A percentile compares a stretch with the other conserved stretches of the same genome.
Evolutionary conservation across 257 asterid genomes (phyloP).

Genomic region (Scutellaria minor): DNA sequence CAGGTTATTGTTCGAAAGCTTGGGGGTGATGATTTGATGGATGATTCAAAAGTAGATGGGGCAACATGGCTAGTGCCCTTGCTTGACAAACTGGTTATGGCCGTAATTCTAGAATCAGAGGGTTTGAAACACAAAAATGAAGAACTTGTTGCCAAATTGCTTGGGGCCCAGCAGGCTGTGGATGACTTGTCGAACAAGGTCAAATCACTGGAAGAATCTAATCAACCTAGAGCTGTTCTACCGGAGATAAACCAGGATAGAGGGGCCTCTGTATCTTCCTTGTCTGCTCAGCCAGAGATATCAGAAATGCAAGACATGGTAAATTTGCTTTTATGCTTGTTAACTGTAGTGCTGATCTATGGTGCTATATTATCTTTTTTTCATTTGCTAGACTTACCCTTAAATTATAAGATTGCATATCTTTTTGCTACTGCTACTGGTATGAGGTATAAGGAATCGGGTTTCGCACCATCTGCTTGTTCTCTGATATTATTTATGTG

Average conservation of each 20-base stretch:
- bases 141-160: conserved; percentile 73
- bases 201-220: conserved; percentile 70
- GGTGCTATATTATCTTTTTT: background rate
- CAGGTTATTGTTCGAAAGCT: conserved; percentile 60
- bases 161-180: conserved; percentile 60
- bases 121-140: conserved; percentile 62
- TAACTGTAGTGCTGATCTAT: conserved; percentile 14
- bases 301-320: conserved; percentile 92
- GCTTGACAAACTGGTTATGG: conserved; percentile 66
- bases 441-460: background rate
- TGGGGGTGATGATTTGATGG: conserved; percentile 66
- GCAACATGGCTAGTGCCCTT: conserved; percentile 50
- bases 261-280: conserved; percentile 54
- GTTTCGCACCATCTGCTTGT: background rate
- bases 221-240: conserved; percentile 45
- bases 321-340: conserved; percentile 38
- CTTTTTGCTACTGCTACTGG: background rate
- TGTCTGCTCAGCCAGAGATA: conserved; percentile 78
- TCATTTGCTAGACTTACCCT: no score
- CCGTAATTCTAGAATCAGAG: conserved; percentile 63
- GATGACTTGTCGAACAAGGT: conserved; percentile 78
- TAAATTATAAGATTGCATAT: no score
- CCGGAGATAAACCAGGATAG: conserved; percentile 66
- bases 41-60: conserved; percentile 51
- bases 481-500: background rate